phyloP scores from a whole-genome alignment of 2,329 filamentous ascomycete genomes.

The Parascedosporium putredinis region DNA sequence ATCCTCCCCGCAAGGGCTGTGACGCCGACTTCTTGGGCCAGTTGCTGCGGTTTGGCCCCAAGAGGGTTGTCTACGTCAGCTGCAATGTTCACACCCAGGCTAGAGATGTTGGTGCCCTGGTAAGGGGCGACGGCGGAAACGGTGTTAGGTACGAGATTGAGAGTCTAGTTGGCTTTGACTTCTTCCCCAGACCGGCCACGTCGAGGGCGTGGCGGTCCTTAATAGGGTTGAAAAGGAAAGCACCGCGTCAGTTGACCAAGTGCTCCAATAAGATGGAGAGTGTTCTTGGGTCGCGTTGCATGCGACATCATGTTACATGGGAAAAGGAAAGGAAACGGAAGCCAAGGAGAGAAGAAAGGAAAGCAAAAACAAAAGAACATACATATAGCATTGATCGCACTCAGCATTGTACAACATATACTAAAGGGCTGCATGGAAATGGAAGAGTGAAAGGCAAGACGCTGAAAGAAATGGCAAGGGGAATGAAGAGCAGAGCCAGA shows the following conservation, averaged over 20 bases:
- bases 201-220: slow-evolving; percentile 57
- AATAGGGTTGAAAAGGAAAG: slow-evolving; percentile 34
- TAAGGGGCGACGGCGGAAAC: slow-evolving; percentile 46
- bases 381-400: background rate
- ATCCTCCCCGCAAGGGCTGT: slow-evolving; percentile 94
- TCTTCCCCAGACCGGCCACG: slow-evolving; percentile 78
- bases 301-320: too few species aligned
- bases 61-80: slow-evolving; percentile 82
- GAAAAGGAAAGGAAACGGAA: too few species aligned
- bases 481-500: too few species aligned
- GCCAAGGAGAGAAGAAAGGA: slow-evolving; percentile 2
- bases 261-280: too few species aligned
- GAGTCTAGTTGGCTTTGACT: slow-evolving; percentile 86
- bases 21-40: slow-evolving; percentile 76
- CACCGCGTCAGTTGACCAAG: slow-evolving; percentile 9
- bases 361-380: background rate
- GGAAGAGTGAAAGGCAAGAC: background rate
- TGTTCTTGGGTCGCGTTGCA: too few species aligned
- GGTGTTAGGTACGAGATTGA: slow-evolving; percentile 68
- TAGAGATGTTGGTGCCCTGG: slow-evolving; percentile 78
- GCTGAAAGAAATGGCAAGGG: too few species aligned
- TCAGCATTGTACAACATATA: too few species aligned
- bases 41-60: slow-evolving; percentile 66
- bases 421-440: background rate
- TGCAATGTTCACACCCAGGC: slow-evolving; percentile 98